A percentile compares a stretch with the other conserved stretches of the same genome.
Conservation (phyloP, 2,329 filamentous ascomycete genomes). For the Cladosporium austrohemisphaericum region DNA sequence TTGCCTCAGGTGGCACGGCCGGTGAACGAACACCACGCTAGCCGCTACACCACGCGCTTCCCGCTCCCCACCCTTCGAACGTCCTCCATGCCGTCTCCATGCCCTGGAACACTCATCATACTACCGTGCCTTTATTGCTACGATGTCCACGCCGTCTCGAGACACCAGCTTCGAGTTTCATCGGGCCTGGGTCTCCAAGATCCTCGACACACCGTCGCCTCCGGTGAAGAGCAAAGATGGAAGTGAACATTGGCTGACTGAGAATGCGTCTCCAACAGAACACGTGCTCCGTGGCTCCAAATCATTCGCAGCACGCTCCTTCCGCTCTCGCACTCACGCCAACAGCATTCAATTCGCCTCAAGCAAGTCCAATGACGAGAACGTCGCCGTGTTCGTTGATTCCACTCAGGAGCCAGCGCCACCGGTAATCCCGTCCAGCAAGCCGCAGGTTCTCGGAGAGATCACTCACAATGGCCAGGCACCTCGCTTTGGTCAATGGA, state of each 20-base stretch:
- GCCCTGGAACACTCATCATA: neutral
- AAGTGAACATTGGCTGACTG: slow-evolving; percentile 18
- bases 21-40: neutral
- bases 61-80: neutral
- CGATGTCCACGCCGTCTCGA: slow-evolving; percentile 2
- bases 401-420: slow-evolving; percentile 17
- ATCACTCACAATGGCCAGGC: slow-evolving; percentile 33
- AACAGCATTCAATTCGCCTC: slow-evolving; percentile 29
- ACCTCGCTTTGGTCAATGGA: slow-evolving; percentile 22
- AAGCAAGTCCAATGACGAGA: slow-evolving; percentile 31
- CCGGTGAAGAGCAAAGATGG: neutral
- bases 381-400: slow-evolving; percentile 23
- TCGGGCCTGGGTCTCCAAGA: slow-evolving; percentile 19
- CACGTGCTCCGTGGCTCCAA: slow-evolving; percentile 37
- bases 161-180: slow-evolving; percentile 10
- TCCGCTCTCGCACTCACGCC: slow-evolving; percentile 30
- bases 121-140: neutral
- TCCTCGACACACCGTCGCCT: slow-evolving; percentile 23
- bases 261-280: slow-evolving; percentile 27
- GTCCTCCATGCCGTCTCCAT: neutral
- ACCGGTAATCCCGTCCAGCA: slow-evolving; percentile 13
- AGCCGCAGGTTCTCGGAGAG: slow-evolving; percentile 29
- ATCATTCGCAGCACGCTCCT: slow-evolving; percentile 36
- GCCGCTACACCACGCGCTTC: neutral
- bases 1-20: slow-evolving; percentile 4